A percentile compares a stretch with the other conserved stretches of the same genome.
phyloP scores from a whole-genome alignment of 352 stramenopile species.

The Aphanomyces astaci region DNA sequence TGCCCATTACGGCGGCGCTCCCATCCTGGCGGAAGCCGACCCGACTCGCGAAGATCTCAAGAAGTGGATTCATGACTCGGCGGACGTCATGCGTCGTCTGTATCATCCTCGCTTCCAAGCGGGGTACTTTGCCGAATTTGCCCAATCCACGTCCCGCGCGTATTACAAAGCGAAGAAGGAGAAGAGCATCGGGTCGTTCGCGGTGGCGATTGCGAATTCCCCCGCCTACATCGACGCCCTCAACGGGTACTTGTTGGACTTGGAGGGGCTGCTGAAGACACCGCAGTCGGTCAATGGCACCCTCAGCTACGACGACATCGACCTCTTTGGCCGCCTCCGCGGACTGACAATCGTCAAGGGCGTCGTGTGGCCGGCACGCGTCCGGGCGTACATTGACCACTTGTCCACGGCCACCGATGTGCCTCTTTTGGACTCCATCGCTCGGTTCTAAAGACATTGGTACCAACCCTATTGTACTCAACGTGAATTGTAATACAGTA shows the following conservation, averaged over 20 bases:
- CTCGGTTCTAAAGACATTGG: slow-evolving; percentile 37
- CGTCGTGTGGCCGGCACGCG: slow-evolving; percentile 38
- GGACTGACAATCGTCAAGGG: slow-evolving; percentile 48
- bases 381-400: slow-evolving; percentile 42
- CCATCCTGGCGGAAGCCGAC: slow-evolving; percentile 30
- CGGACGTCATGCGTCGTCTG: slow-evolving; percentile 29
- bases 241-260: slow-evolving; percentile 34
- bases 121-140: slow-evolving; percentile 41
- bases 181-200: slow-evolving; percentile 36
- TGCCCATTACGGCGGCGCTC: slow-evolving; percentile 33
- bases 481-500: no score
- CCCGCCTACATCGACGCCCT: slow-evolving; percentile 35
- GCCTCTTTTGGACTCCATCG: slow-evolving; percentile 40
- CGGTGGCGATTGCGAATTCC: slow-evolving; percentile 32
- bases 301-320: slow-evolving; percentile 49
- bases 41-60: slow-evolving; percentile 36
- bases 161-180: slow-evolving; percentile 53
- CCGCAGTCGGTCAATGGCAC: slow-evolving; percentile 36
- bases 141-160: slow-evolving; percentile 33
- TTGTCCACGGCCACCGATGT: slow-evolving; percentile 37
- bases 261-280: slow-evolving; percentile 37
- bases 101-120: slow-evolving; percentile 39
- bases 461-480: no score
- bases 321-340: slow-evolving; percentile 41
- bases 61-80: slow-evolving; percentile 33